Evolutionary conservation across 768 basidiomycete genomes (phyloP), one percentile per base, ranked within the genome.

Genomic region (Pleurotus giganteus): DNA sequence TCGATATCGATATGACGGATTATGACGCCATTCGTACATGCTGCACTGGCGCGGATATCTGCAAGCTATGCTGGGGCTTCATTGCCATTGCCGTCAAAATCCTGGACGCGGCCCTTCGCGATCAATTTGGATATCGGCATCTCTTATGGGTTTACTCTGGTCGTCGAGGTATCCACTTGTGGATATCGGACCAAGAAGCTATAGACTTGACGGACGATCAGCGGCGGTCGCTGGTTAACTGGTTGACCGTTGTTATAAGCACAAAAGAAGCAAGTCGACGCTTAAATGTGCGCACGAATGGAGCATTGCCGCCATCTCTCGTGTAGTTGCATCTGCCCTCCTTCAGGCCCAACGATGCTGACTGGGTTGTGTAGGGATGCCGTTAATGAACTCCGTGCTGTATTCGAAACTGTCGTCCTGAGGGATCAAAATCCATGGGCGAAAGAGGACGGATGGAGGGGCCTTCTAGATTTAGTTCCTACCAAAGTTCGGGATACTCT

Each of bases 1-100:
- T 99, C 67, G 97, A 99, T 83, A 98, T 99, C 67, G 97, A 99
- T 71, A 98, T 99, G 97, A 96, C 97, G 13, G 97, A 99, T 72
- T 99, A 98, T 72, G 96, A 99, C 67, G 77, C 86, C 42, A 83
- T 98, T 63, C 86, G 97, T 45, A 98, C 94, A 0, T 99, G 97
- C 71, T 98, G 97, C 73, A 85, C 86, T 11, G 90, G 83, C 45
- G 91, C 94, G 42, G 86, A 82, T 54, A 96, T 99, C 69, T 99
- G 97, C 74, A 81, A 78, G 58, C 81, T 86, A 36, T 99, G 97
- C 71, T 99, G 97, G 97, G 82, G 78, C 2, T 99, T 94, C 74
- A 98, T 99, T 65, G 82, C 90, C 12, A 87, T 88, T 32, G 96
- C 97, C 0, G 95, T 97, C 39, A 85, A 83, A 60, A 89, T 98